Base-by-base conservation (phyloP, 2,329 filamentous ascomycete genomes). In the Pseudonectria foliicola region DNA sequence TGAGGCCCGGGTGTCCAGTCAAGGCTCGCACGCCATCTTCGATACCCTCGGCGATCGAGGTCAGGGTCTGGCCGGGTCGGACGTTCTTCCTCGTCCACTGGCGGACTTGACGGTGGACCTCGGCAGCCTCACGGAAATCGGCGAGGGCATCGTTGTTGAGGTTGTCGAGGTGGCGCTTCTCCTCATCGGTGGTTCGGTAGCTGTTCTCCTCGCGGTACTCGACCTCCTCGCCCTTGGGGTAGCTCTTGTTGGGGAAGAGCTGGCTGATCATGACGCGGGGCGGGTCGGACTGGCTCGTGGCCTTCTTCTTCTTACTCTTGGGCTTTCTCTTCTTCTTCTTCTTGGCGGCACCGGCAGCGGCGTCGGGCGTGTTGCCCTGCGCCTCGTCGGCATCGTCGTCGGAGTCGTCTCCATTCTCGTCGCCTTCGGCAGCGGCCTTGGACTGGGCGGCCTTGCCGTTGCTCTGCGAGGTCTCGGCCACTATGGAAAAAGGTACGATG, bases 91-190 rank as follows among this genome's bases (percentile, higher is more conserved):
- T 80, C 4, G 84, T 85, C 73, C 84, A 89, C 59, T 87, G 80
- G 33, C 87, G 80, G 38, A 92, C 86, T 57, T 93, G 84, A 37
- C 87, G 79, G 60, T 94, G 87, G n/a, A 86, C 77, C 63, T 93
- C 86, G n/a, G 86, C 85, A 30, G 78, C 86, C 52, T 89, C 76
- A 42, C 87, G 80, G 59, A 89, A 93, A 53, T 93, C 86, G 41
- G 73, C 70, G 34, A 93, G 63, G 65, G 86, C 89, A 44, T 89
- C 82, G 50, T 77, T 80, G 61, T 88, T 85, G 67, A 88, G 76
- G 53, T 85, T 84, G 56, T 90, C 84, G 34, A 89, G 69, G 51
- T 89, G 78, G 36, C 85, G 76, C 66, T 89, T 88, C 68, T 93
- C 86, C 60, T 90, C 86, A 56, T 70, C 76, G 12, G 85, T 92